phyloP scores from a whole-genome alignment of 345 rosid genomes.

The Lumnitzera racemosa region DNA sequence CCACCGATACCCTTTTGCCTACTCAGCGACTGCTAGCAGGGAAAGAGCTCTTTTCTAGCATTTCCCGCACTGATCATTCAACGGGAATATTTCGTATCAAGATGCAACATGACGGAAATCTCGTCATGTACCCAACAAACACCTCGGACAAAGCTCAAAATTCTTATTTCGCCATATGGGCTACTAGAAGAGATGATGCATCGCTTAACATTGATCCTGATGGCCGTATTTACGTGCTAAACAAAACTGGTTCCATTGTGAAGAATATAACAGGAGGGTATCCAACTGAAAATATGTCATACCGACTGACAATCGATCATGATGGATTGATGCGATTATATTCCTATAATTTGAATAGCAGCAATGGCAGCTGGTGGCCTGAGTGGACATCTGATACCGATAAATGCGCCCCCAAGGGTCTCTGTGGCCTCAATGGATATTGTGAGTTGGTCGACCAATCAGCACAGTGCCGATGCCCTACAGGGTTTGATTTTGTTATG shows the following conservation, averaged over 20 bases:
- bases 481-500: too few relatives aligned
- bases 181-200: background rate
- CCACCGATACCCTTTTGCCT: conserved; percentile 25
- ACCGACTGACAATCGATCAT: background rate
- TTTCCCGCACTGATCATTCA: background rate
- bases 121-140: conserved; percentile 20
- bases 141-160: background rate
- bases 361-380: too few relatives aligned
- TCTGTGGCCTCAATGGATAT: background rate
- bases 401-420: background rate
- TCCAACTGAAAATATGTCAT: background rate
- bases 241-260: background rate
- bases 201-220: conserved; percentile 15
- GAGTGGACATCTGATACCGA: too few relatives aligned
- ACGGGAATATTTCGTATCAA: conserved; percentile 15
- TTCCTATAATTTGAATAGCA: background rate
- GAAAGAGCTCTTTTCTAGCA: conserved; percentile 14
- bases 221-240: conserved; percentile 15
- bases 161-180: conserved; percentile 9
- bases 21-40: conserved; percentile 11
- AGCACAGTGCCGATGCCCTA: too few relatives aligned
- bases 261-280: background rate
- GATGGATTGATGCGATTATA: too few relatives aligned
- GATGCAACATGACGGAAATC: conserved; percentile 25
- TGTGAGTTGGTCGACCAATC: too few relatives aligned